Percentiles rank a stretch among this genome's conserved stretches.
Evolutionary conservation across 495 filamentous ascomycete genomes (phyloP).

Genomic region (Cryomyces minteri): DNA sequence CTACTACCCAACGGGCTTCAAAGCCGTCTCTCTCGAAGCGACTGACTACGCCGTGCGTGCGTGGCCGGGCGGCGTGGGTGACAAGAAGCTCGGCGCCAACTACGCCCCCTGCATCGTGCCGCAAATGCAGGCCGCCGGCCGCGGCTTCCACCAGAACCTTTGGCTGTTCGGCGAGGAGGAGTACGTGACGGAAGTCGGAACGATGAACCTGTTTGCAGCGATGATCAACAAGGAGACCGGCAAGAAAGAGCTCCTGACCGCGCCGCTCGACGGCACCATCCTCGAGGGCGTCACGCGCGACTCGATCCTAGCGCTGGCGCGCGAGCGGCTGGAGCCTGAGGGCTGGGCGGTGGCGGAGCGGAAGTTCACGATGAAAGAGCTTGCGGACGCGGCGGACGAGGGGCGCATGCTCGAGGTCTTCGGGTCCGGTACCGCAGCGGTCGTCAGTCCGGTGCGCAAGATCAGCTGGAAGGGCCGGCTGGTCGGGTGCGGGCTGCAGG

Average conservation of each 20-base stretch:
- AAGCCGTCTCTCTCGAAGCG: slow-evolving; percentile 83
- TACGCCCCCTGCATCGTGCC: slow-evolving; percentile 93
- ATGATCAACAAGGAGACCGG: slow-evolving; percentile 67
- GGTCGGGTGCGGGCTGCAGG: slow-evolving; percentile 58
- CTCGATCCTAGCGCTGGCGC: slow-evolving; percentile 64
- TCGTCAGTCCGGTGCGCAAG: slow-evolving; percentile 62
- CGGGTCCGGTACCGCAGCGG: slow-evolving; percentile 77
- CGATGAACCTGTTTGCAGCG: slow-evolving; percentile 92
- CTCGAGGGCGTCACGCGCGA: slow-evolving; percentile 87
- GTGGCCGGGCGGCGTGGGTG: slow-evolving; percentile 92
- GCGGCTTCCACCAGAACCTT: slow-evolving; percentile 93
- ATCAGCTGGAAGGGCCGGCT: slow-evolving; percentile 71
- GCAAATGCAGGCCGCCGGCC: slow-evolving; percentile 70
- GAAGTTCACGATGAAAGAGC: slow-evolving; percentile 72
- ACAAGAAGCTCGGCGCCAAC: slow-evolving; percentile 96
- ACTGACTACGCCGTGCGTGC: slow-evolving; percentile 93
- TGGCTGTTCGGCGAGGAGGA: slow-evolving; percentile 95
- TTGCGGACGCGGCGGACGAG: slow-evolving; percentile 62
- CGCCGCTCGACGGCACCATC: slow-evolving; percentile 93
- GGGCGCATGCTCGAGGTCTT: slow-evolving; percentile 84
- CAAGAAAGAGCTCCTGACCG: slow-evolving; percentile 75
- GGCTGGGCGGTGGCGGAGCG: slow-evolving; percentile 81
- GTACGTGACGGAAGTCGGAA: slow-evolving; percentile 87
- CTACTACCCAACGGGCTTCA: slow-evolving; percentile 96
- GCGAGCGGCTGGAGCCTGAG: slow-evolving; percentile 62